phyloP scores from a whole-genome alignment of 805 yeast genomes.

The Cephaloascus albidus region DNA sequence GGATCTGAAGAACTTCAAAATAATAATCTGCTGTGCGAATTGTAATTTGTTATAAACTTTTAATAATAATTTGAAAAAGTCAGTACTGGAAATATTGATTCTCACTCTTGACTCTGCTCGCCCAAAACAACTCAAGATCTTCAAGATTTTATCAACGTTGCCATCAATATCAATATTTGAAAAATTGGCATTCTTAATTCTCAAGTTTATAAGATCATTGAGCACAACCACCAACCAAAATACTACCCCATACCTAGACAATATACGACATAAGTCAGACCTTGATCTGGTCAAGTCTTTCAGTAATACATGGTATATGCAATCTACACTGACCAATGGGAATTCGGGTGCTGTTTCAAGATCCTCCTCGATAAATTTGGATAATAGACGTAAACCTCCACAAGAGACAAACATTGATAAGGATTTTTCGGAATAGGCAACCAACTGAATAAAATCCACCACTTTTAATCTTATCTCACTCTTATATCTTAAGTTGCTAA shows the following conservation, averaged over 20 bases:
- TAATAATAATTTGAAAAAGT: slow-evolving; percentile 30
- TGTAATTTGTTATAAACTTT: slow-evolving; percentile 23
- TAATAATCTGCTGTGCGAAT: slow-evolving; percentile 20
- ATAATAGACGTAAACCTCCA: slow-evolving; percentile 34
- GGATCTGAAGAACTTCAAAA: slow-evolving; percentile 36
- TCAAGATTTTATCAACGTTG: slow-evolving; percentile 20
- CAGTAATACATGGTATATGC: slow-evolving; percentile 23
- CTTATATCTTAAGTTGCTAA: slow-evolving; percentile 19
- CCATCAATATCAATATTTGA: background rate
- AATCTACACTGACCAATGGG: slow-evolving; percentile 25
- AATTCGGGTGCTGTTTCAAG: slow-evolving; percentile 26
- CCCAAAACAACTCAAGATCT: slow-evolving; percentile 30
- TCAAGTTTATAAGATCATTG: slow-evolving; percentile 11
- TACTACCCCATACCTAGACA: slow-evolving; percentile 30
- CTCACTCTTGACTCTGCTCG: slow-evolving; percentile 38
- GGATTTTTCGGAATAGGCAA: slow-evolving; percentile 23
- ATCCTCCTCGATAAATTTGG: slow-evolving; percentile 38
- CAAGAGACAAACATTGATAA: slow-evolving; percentile 31
- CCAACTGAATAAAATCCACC: slow-evolving; percentile 20
- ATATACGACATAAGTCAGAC: slow-evolving; percentile 30
- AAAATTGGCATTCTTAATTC: slow-evolving; percentile 2
- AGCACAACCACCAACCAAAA: slow-evolving; percentile 32
- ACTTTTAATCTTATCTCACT: slow-evolving; percentile 24
- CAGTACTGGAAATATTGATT: slow-evolving; percentile 23
- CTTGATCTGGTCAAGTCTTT: slow-evolving; percentile 26